Conservation (phyloP, 2,329 filamentous ascomycete genomes). For the Fusarium euwallaceae region DNA sequence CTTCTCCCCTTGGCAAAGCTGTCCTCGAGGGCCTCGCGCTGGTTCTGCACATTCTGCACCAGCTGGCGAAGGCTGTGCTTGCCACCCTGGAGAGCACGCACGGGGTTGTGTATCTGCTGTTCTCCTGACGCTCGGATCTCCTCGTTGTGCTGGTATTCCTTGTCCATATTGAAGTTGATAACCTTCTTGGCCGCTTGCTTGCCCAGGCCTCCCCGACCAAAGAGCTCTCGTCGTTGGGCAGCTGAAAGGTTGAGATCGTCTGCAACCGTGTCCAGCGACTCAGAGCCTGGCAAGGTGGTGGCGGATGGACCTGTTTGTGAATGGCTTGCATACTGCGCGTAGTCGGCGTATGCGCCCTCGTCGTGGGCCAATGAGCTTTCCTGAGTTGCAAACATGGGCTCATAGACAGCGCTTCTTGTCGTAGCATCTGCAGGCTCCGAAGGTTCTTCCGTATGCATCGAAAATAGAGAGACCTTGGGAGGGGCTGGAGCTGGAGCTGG, state of each 20-base stretch:
- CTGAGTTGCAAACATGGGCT: slow-evolving; percentile 63
- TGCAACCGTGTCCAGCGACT: slow-evolving; percentile 79
- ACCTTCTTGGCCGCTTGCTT: slow-evolving; percentile 66
- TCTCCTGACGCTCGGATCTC: slow-evolving; percentile 77
- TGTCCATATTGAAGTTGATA: slow-evolving; percentile 89
- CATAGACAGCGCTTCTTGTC: slow-evolving; percentile 56
- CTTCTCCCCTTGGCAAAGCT: slow-evolving; percentile 86
- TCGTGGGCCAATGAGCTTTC: slow-evolving; percentile 35
- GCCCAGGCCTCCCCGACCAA: slow-evolving; percentile 73
- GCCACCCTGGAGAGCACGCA: slow-evolving; percentile 83
- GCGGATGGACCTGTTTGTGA: slow-evolving; percentile 51
- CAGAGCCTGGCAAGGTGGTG: slow-evolving; percentile 49
- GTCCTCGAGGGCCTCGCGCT: slow-evolving; percentile 90
- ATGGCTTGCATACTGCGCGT: slow-evolving; percentile 46
- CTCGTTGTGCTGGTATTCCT: slow-evolving; percentile 90
- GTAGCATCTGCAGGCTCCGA: slow-evolving; percentile 40
- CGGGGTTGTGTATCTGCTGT: slow-evolving; percentile 81
- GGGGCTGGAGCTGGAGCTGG: slow-evolving; percentile 31
- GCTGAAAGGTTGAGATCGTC: slow-evolving; percentile 83
- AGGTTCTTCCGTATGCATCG: slow-evolving; percentile 63
- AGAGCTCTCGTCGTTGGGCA: slow-evolving; percentile 83
- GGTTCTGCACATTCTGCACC: slow-evolving; percentile 83
- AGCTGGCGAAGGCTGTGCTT: slow-evolving; percentile 93
- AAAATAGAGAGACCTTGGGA: slow-evolving; percentile 76
- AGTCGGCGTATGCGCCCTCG: slow-evolving; percentile 48